Base-by-base conservation (phyloP, 139 green algal species). In the Coccomyxa sp. region DNA sequence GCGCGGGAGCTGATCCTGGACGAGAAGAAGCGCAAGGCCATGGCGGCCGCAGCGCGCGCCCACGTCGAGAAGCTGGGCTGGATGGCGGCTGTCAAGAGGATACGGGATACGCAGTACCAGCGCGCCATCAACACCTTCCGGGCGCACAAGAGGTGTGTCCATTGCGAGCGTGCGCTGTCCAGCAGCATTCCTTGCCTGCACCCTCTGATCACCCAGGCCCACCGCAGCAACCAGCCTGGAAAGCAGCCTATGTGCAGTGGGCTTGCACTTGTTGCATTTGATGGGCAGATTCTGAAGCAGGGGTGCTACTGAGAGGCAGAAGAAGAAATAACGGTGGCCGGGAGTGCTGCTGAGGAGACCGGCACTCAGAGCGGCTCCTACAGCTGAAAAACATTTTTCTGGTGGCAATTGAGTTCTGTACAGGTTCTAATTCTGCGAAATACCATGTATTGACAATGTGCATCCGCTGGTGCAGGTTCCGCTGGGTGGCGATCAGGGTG, bases 71-170 rank as follows among this genome's bases (percentile, higher is more conserved):
- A 54, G 58, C 86, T 87, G 79, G 86, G 87, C 55, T 94, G 88
- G 87, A 77, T 44, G 10, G 85, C 88, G 7, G 90, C 90, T 8
- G 91, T 90, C 37, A 80, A 80, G 27, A 44, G 79, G 4, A 58
- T 94, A 14, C 80, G 90, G 6, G 84, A 91, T 68, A 33, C 75
- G 79, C 90, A 94, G 84, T 94, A 94, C 79, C 79, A 74, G 55
- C 81, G 87, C 10, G 90, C 90, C 12, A 89, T 94, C 72, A 72
- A 77, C 35, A 86, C 74, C 55, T 81, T 81, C 70, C 70, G 54
- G 14, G 81, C 81, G 6, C 81, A 85, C 41, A 79, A 80, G 40
- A 55, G 81, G 75, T 82, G 39, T 18, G 64, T 3, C 16, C 8
- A 9, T 55, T 7, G 8, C 41, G 39, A 16, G 16, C 68, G 14